These are phyloP conservation scores for Claviceps humidiphila DNA, from an alignment of 2,329 filamentous ascomycete species.

Conservation along the genomic window DNA sequence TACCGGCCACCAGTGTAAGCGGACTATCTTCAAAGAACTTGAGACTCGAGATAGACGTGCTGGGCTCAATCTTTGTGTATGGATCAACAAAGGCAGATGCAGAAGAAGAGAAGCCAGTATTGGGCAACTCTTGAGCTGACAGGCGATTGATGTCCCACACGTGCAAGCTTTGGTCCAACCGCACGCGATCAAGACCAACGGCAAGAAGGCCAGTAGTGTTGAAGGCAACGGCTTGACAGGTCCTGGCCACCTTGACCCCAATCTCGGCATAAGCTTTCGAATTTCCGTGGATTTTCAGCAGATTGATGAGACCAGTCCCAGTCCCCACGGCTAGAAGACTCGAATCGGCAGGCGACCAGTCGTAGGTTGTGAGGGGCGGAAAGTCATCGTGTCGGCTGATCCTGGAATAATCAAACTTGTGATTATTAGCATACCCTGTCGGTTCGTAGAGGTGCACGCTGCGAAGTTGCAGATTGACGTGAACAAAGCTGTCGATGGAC, in stretches of 20 bases:
- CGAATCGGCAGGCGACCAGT: slow-evolving; percentile 50
- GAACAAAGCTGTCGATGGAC: slow-evolving; percentile 45
- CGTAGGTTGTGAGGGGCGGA: slow-evolving; percentile 50
- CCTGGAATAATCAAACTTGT: slow-evolving; percentile 43
- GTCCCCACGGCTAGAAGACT: slow-evolving; percentile 65
- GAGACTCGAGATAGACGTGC: slow-evolving; percentile 67
- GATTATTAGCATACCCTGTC: slow-evolving; percentile 42
- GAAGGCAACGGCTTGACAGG: slow-evolving; percentile 72
- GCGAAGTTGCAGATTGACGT: slow-evolving; percentile 51
- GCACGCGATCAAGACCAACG: slow-evolving; percentile 66
- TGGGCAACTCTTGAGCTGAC: slow-evolving; percentile 32
- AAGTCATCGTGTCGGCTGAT: slow-evolving; percentile 49
- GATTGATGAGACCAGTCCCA: slow-evolving; percentile 58
- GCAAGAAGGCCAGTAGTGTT: slow-evolving; percentile 59
- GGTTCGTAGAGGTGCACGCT: slow-evolving; percentile 51
- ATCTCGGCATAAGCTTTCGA: slow-evolving; percentile 53
- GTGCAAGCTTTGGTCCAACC: slow-evolving; percentile 70
- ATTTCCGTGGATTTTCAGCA: slow-evolving; percentile 59
- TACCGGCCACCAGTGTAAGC: slow-evolving; percentile 60
- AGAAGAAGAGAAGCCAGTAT: slow-evolving; percentile 36
- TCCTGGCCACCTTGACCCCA: slow-evolving; percentile 59
- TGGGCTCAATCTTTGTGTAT: slow-evolving; percentile 45
- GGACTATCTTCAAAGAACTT: slow-evolving; percentile 71
- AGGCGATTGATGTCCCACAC: slow-evolving; percentile 66
- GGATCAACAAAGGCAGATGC: slow-evolving; percentile 41